Evolutionary conservation across 1,284 basidiomycete species (phyloP).

Genomic region (Fomitopsis schrenkii): DNA sequence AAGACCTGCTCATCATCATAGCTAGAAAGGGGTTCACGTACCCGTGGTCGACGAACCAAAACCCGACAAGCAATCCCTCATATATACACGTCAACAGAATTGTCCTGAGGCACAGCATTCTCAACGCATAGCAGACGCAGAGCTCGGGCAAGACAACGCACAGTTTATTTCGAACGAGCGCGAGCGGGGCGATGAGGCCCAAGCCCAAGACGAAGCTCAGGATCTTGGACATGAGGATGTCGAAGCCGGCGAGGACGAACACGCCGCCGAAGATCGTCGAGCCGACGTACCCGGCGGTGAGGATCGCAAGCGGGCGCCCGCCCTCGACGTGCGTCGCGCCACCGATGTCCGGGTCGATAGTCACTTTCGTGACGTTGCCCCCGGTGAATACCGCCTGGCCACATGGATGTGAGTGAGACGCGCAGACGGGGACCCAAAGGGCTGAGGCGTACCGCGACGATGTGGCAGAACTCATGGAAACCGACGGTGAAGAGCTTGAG

Average conservation of each 20-base stretch:
- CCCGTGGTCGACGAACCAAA: constrained; percentile 85
- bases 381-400: constrained; percentile 72
- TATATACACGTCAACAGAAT: constrained; percentile 72
- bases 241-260: constrained; percentile 75
- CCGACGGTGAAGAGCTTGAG: constrained; percentile 82
- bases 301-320: constrained; percentile 63
- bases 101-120: constrained; percentile 42
- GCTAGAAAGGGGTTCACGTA: constrained; percentile 30
- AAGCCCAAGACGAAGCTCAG: constrained; percentile 78
- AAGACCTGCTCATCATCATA: background rate
- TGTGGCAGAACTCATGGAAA: constrained; percentile 82
- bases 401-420: background rate
- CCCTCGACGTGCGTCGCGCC: constrained; percentile 76
- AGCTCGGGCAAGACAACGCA: constrained; percentile 31
- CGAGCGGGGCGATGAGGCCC: constrained; percentile 68
- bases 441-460: constrained; percentile 52
- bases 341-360: constrained; percentile 79
- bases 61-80: constrained; percentile 73
- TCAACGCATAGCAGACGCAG: background rate
- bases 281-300: constrained; percentile 74
- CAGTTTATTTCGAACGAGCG: constrained; percentile 81
- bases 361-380: constrained; percentile 68
- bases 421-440: constrained; percentile 1
- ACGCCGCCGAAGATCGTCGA: constrained; percentile 76
- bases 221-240: constrained; percentile 76